Conservation (phyloP, 1,139 yeast genomes). For the Diutina neorugosa region DNA sequence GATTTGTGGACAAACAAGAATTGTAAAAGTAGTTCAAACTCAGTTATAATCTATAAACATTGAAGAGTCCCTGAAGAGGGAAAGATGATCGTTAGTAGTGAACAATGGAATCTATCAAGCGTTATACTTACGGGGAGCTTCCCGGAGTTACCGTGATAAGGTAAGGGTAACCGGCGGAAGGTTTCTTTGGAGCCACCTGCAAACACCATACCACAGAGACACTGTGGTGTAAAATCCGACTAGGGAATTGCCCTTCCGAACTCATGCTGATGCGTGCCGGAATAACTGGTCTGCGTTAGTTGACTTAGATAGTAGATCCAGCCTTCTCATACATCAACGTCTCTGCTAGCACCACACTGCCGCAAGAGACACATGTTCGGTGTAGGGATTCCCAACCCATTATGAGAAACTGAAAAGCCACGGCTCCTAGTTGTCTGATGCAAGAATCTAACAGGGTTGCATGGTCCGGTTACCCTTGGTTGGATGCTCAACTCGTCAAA, state of each 20-base stretch:
- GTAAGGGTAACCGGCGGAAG: not conserved
- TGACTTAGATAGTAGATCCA: not conserved
- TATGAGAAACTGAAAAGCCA: not conserved
- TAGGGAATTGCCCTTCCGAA: not conserved
- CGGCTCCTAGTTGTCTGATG: not conserved
- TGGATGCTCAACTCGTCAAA: not conserved
- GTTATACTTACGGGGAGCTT: not conserved
- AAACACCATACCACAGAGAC: not conserved
- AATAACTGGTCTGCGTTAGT: not conserved
- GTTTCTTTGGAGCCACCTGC: not conserved
- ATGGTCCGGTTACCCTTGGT: not conserved
- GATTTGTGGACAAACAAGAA: too few species aligned
- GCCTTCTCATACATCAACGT: not conserved
- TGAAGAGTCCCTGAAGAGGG: not conserved
- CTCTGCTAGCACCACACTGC: not conserved
- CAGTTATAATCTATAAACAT: too few species aligned
- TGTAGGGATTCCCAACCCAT: not conserved
- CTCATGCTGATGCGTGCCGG: not conserved
- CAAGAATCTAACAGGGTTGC: not conserved
- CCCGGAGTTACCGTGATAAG: not conserved
- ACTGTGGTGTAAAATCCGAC: not conserved
- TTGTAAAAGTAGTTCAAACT: too few species aligned
- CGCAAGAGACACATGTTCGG: not conserved
- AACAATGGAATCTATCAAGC: too few species aligned
- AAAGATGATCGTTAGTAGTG: not conserved